Conservation (phyloP, 176 grass and related monocot genomes). For the Melocanna baccifera region DNA sequence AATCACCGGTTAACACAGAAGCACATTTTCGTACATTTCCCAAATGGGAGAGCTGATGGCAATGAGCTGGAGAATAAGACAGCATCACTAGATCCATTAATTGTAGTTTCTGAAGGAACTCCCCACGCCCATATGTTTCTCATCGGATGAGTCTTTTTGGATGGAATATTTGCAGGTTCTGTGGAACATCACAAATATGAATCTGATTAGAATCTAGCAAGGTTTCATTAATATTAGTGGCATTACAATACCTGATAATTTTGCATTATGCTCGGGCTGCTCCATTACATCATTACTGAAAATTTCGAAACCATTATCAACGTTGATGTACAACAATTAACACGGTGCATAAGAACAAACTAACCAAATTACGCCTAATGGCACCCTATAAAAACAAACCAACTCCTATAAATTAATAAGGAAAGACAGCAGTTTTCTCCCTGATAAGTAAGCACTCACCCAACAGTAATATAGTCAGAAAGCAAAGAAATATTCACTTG, state of each 20-base stretch:
- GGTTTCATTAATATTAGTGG: neutral
- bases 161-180: slow-evolving; percentile 30
- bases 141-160: neutral
- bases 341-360: neutral
- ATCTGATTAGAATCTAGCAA: neutral
- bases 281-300: slow-evolving; percentile 30
- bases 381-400: neutral
- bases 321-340: neutral
- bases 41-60: slow-evolving; percentile 35
- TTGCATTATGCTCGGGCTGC: neutral
- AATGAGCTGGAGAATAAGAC: slow-evolving; percentile 46
- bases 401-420: neutral
- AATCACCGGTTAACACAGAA: neutral
- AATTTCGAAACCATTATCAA: neutral
- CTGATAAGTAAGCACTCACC: neutral
- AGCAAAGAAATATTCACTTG: neutral
- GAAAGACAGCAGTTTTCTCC: neutral
- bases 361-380: neutral
- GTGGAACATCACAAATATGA: neutral
- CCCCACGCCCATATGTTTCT: slow-evolving; percentile 36
- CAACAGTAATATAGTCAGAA: neutral
- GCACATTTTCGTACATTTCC: slow-evolving; percentile 23
- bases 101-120: slow-evolving; percentile 23
- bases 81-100: slow-evolving; percentile 34
- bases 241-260: slow-evolving; percentile 19